Base-by-base conservation (phyloP, 345 rosid genomes). In the Reutealis trisperma region DNA sequence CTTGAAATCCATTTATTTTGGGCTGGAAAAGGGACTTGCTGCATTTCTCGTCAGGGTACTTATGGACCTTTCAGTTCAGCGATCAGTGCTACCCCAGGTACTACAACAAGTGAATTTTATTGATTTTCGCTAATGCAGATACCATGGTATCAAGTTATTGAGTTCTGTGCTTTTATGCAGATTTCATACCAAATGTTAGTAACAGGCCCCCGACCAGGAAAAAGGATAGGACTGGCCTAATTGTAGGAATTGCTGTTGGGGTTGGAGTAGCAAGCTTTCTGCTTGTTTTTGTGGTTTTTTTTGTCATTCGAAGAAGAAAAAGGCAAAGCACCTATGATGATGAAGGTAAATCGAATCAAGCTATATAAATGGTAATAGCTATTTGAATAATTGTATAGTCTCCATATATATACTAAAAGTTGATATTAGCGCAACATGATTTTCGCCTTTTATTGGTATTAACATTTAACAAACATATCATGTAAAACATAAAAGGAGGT, bases 111-210 rank as follows among this genome's bases (percentile, higher is more conserved):
- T 24, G 34, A 65, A 34, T n/a, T 19, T 19, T 71, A 21, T 70
- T 52, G 45, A 60, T 69, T 59, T 47, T 37, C 6, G 41, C 41
- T 4, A 37, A 37, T 37, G 6, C 44, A 21, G 24, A 6, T 19
- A 51, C 6, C 24, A 14, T 8, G 30, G 19, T 59, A 62, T 41
- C 49, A 30, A 51, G 41, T 82, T 51, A 73, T 65, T 64, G 79
- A 67, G 70, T 63, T 69, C 67, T 54, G 76, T 60, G 37, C 44
- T 47, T 75, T 66, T 64, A 57, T 81, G 78, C 89, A 91, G 94
- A 90, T 84, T 93, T 93, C 76, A 60, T 1, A 73, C 94, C 98
- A 49, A 87, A n/a, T n/a, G n/a, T n/a, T n/a, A n/a, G n/a, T n/a
- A n/a, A n/a, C n/a, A n/a, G n/a, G n/a, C n/a, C 86, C 55, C 92